These are phyloP conservation scores for Pseudocercospora musae DNA, from an alignment of 2,329 filamentous ascomycete species.

Conservation along the genomic window DNA sequence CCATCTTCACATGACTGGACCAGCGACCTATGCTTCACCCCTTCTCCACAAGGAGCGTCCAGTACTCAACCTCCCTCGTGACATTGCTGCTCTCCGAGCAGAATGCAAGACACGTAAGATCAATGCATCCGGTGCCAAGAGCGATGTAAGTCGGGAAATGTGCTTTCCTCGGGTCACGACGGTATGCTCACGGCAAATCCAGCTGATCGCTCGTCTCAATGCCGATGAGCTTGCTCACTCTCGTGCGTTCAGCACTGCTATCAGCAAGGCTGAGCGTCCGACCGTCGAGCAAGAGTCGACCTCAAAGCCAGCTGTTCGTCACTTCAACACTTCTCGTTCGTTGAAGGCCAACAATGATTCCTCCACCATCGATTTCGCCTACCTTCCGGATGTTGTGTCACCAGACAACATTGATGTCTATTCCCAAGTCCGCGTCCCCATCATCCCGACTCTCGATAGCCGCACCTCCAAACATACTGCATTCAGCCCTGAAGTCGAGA, in stretches of 20 bases:
- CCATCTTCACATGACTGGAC: slow-evolving; percentile 59
- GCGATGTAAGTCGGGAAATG: slow-evolving; percentile 43
- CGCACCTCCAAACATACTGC: slow-evolving; percentile 14
- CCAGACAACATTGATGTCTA: slow-evolving; percentile 19
- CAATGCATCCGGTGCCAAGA: slow-evolving; percentile 46
- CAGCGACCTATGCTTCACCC: slow-evolving; percentile 53
- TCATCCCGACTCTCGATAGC: slow-evolving; percentile 27
- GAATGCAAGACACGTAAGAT: slow-evolving; percentile 53
- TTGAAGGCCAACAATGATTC: slow-evolving; percentile 56
- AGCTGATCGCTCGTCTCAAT: slow-evolving; percentile 52
- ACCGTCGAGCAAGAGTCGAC: slow-evolving; percentile 28
- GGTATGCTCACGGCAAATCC: slow-evolving; percentile 8
- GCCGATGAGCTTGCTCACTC: slow-evolving; percentile 53
- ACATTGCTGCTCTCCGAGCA: slow-evolving; percentile 49
- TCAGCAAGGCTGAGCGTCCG: slow-evolving; percentile 39
- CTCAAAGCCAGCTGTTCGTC: slow-evolving; percentile 39
- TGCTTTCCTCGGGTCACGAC: background rate
- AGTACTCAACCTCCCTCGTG: slow-evolving; percentile 50
- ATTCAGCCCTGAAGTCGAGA: slow-evolving; percentile 22
- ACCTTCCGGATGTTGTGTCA: slow-evolving; percentile 48
- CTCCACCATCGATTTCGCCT: slow-evolving; percentile 63
- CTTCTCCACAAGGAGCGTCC: slow-evolving; percentile 51
- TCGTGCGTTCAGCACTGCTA: slow-evolving; percentile 53
- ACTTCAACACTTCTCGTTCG: slow-evolving; percentile 61
- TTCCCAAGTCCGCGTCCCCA: slow-evolving; percentile 31